Evolutionary conservation across 169 alveolate species (phyloP), one percentile per base, ranked within the genome.

Genomic region (Toxoplasma gondii): DNA sequence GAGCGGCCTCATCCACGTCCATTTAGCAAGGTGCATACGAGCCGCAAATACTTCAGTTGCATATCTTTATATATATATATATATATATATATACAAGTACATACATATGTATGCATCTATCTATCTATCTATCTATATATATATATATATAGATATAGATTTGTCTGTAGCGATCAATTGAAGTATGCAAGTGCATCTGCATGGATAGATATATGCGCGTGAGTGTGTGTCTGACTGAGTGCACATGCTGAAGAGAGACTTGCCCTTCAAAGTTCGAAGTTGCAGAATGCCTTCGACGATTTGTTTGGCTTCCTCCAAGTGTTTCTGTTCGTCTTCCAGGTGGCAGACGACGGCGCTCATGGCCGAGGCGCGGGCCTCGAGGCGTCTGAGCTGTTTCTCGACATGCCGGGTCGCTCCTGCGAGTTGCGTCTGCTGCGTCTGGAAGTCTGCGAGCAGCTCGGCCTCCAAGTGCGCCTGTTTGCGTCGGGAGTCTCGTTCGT

Each of bases 271-370:
- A 0, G 90, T 36, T 31, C 90, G 27, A 10, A 82, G 64, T 44
- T 43, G 67, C 27, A 82, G 90, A 43, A 82, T 38, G 41, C 67
- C 67, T 5, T 36, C 39, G 64, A 82, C 90, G 64, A 82, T 82
- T 5, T 41, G 38, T 31, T 36, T 39, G 24, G 90, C 90, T 24
- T 82, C 90, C 67, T 82, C 90, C 90, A 82, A 29, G 41, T 41
- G 90, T 1, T 39, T 64, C 67, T 82, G 27, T 31, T 82, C 90
- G 41, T 24, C 4, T 43, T 82, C 90, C n/a, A 82, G 54, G 10
- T 82, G n/a, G 44, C 7, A 7, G 34, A 43, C 90, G 64, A 44
- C 67, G 27, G 67, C 53, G 27, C 34, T 49, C 86, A 78, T 78
- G 49, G 49, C 45, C 86, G 86, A 4, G 31, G 44, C 43, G 49